These are phyloP conservation scores for Rhododendron griersonianum DNA, from an alignment of 148 eudicot species.

Conservation along the genomic window DNA sequence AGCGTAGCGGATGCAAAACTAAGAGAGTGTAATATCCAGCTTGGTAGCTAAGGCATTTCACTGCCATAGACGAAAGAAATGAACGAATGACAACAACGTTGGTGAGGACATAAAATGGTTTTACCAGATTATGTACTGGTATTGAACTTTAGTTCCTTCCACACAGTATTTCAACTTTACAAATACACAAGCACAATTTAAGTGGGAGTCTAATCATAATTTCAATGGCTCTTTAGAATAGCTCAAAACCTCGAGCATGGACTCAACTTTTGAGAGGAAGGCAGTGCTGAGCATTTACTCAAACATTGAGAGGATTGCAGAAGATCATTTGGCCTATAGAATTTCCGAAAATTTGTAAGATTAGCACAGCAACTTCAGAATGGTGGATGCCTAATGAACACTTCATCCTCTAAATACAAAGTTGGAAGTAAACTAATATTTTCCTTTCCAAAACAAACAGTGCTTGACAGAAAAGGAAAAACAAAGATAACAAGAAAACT, in stretches of 20 bases:
- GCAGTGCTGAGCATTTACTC: background rate
- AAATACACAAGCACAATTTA: background rate
- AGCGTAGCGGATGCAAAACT: background rate
- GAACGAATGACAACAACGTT: background rate
- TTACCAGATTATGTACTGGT: background rate
- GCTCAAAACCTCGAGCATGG: background rate
- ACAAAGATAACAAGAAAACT: background rate
- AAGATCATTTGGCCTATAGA: background rate
- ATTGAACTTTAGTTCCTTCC: background rate
- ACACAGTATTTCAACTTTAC: background rate
- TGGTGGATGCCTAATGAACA: background rate
- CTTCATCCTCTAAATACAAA: background rate
- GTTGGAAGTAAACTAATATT: background rate
- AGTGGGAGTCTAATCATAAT: background rate
- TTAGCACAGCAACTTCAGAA: background rate
- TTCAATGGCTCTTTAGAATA: conserved; percentile 1
- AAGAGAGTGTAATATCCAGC: background rate
- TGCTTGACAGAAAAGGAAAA: background rate
- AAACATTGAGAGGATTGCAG: background rate
- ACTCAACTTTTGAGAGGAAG: background rate
- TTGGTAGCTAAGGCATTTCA: background rate
- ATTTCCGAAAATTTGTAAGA: background rate
- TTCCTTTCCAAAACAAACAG: background rate
- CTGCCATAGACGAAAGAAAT: background rate
- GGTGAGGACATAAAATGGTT: background rate